Conservation (phyloP, 202 grass and related monocot species). For the Schoenoplectus tabernaemontani region DNA sequence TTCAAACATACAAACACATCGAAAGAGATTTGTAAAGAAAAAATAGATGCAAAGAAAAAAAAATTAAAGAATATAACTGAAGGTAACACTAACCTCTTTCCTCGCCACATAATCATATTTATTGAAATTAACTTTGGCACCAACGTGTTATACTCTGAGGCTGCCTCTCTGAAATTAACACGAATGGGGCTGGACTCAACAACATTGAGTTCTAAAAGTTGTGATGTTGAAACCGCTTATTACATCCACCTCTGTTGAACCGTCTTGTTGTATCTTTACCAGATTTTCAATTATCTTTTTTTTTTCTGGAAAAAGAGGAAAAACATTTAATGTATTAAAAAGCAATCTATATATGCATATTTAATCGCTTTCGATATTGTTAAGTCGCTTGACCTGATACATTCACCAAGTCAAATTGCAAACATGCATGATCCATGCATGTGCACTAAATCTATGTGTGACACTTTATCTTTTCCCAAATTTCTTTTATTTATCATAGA, state of each 20-base stretch:
- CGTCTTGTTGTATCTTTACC: constrained; percentile 83
- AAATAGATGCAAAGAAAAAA: too few relatives aligned
- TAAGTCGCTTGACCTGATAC: too few relatives aligned
- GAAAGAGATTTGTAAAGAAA: too few relatives aligned
- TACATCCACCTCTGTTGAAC: constrained; percentile 69
- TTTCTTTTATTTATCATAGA: too few relatives aligned
- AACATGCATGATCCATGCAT: not conserved
- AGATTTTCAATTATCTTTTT: constrained; percentile 62
- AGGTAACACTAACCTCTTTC: too few relatives aligned
- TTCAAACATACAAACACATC: too few relatives aligned
- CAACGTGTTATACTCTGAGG: constrained; percentile 47
- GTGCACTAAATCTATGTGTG: not conserved
- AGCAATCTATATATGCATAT: not conserved
- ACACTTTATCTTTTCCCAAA: too few relatives aligned
- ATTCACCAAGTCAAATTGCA: not conserved
- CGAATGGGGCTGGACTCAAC: constrained; percentile 36
- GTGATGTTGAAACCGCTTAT: constrained; percentile 47
- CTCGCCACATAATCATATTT: too few relatives aligned
- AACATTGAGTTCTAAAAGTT: constrained; percentile 76
- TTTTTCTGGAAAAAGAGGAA: constrained; percentile 46
- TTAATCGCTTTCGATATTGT: not conserved
- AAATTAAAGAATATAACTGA: too few relatives aligned
- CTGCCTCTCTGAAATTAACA: constrained; percentile 22
- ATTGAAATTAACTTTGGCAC: constrained; percentile 83
- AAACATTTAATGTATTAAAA: not conserved